Conservation (phyloP, 1,284 basidiomycete genomes). For the Heterobasidion occidentale region DNA sequence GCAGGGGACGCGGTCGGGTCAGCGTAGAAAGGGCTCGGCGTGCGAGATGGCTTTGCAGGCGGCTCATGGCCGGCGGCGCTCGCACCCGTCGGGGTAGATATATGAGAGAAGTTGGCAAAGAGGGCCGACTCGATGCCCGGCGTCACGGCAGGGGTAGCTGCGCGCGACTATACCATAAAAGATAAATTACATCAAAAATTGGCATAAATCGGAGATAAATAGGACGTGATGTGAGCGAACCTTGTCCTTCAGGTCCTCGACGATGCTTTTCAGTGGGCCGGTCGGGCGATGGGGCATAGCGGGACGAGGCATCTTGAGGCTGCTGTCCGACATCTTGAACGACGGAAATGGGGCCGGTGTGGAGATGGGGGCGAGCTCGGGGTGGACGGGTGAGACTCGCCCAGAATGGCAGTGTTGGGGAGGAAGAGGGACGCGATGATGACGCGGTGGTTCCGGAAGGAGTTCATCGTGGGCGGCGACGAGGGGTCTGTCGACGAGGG, state of each 20-base stretch:
- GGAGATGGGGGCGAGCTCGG: constrained; percentile 20
- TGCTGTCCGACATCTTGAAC: background rate
- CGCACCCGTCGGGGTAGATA: constrained; percentile 11
- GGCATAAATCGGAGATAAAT: background rate
- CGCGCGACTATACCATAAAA: constrained; percentile 25
- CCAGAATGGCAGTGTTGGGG: constrained; percentile 58
- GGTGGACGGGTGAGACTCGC: constrained; percentile 44
- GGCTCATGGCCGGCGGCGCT: constrained; percentile 1
- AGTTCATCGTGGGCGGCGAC: constrained; percentile 37
- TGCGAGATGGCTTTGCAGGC: constrained; percentile 2
- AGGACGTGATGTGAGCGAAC: constrained; percentile 18
- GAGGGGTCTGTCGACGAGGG: constrained; percentile 3
- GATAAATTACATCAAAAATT: background rate
- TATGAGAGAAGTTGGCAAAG: constrained; percentile 28
- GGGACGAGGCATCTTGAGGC: constrained; percentile 9
- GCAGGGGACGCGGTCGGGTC: background rate
- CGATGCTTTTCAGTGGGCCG: constrained; percentile 54
- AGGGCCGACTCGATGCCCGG: constrained; percentile 29
- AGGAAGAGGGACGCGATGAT: constrained; percentile 76
- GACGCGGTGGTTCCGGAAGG: constrained; percentile 60
- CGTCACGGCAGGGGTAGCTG: constrained; percentile 28
- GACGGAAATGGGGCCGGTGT: constrained; percentile 1
- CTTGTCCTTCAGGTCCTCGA: constrained; percentile 68
- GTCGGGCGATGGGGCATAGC: constrained; percentile 8
- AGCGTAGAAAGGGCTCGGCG: background rate